Conservation (phyloP, 2,329 filamentous ascomycete genomes). For the Herpomyces periplanetae region DNA sequence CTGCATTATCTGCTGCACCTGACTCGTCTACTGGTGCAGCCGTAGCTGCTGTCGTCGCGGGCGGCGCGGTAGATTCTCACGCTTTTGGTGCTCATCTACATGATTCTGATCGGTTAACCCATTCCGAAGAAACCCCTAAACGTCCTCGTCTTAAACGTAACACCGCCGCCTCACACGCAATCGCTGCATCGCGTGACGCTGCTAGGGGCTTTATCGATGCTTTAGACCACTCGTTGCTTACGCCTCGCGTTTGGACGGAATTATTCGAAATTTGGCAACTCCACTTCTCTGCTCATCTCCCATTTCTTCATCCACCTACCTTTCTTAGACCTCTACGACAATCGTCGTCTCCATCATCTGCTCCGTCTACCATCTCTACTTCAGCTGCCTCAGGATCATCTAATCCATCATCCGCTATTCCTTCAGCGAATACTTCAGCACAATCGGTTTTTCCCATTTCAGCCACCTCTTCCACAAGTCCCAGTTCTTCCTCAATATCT, state of each 20-base stretch:
- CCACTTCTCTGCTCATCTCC: constrained; percentile 29
- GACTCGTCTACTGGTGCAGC: neutral
- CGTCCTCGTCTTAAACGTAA: constrained; percentile 7
- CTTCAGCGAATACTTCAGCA: too few relatives aligned
- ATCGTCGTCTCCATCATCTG: constrained; percentile 4
- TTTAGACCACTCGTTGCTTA: constrained; percentile 19
- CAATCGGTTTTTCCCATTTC: too few relatives aligned
- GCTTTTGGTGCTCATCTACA: too few relatives aligned
- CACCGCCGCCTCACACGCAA: constrained; percentile 6
- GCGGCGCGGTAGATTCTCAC: too few relatives aligned
- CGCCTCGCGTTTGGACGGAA: constrained; percentile 22
- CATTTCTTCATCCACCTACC: constrained; percentile 25
- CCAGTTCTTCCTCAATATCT: too few relatives aligned
- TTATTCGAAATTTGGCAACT: constrained; percentile 27
- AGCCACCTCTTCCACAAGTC: too few relatives aligned
- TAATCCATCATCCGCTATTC: too few relatives aligned
- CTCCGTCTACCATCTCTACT: constrained; percentile 11
- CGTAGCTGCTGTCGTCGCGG: too few relatives aligned
- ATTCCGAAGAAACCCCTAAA: constrained; percentile 7
- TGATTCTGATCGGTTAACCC: too few relatives aligned
- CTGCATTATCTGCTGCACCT: constrained; percentile 2
- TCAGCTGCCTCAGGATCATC: constrained; percentile 5
- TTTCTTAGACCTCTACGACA: constrained; percentile 13
- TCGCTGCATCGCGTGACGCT: constrained; percentile 11
- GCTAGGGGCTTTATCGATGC: constrained; percentile 13